Base-by-base conservation (phyloP, 805 yeast species). In the Komagataella populi region DNA sequence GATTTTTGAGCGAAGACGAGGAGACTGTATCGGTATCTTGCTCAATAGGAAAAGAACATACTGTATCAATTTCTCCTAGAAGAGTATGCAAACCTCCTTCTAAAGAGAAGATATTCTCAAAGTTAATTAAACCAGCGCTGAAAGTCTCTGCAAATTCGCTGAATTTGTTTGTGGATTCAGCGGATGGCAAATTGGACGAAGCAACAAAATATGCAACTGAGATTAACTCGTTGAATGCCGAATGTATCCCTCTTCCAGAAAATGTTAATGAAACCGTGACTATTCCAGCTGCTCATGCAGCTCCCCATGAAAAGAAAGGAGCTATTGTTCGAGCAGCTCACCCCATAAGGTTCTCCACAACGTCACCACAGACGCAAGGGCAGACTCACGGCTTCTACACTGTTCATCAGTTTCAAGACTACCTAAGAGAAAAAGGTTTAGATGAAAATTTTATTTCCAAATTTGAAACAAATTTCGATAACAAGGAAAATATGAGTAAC, bases 181-280 rank as follows among this genome's bases (percentile, higher is more conserved):
- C 80, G 59, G 78, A 81, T 44, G 85, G 86, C 0, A 68, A 68
- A 52, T 58, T 79, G 14, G 74, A 72, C 55, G 87, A 82, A 58
- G 86, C 87, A 7, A 81, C 87, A 2, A 76, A 73, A 56, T 81
- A 77, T 63, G 88, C 85, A 2, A 82, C 87, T 1, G 86, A 81
- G 60, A 69, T 82, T 52, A 82, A 82, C 60, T 73, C 86, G 0
- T 70, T 76, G 44, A 81, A 80, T 57, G 72, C 83, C 53, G 77
- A 74, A 54, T 85, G 83, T 6, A 75, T 82, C 48, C 81, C 82
- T 10, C 61, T 81, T 16, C 88, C 87, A 0, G 80, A 74, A 52
- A 73, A 71, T 51, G 67, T 69, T 1, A 73, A 76, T 52, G 85
- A 81, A 58, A 66, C 77, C 17, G 84, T 81, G 4, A 79, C 79